Base-by-base conservation (phyloP, 352 stramenopile species). In the Phytopythium litorale region DNA sequence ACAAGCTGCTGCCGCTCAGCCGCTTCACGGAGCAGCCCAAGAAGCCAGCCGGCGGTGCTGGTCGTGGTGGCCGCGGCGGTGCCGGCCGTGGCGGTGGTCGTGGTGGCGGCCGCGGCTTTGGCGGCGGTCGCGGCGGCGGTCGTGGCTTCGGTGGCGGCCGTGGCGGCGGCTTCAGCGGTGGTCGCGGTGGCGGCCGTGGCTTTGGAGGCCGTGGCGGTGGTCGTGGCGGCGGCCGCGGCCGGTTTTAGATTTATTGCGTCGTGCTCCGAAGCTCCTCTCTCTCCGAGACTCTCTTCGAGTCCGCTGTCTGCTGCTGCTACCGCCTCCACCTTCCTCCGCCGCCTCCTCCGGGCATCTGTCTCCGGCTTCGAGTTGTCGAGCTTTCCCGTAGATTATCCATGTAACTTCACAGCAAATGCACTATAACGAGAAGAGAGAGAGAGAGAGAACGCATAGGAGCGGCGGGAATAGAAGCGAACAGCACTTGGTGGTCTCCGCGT, bases 1-100 rank as follows among this genome's bases (percentile, higher is more conserved):
- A 99, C 70, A 99, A 99, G 71, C 79, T 99, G 45, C 81, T 99
- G 48, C 96, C 96, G 16, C 73, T 99, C 53, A 87, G 82, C 50
- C 81, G 97, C 56, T 99, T 99, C 78, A 99, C 96, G 46, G 93
- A 98, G 76, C 91, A 96, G 67, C 79, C 75, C 37, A 88, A 84
- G 64, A 91, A 83, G 68, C 68, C 84, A 49, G 62, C 70, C 23
- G 73, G 76, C 49, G 75, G 67, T 55, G 67, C 65, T 53, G 69
- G 74, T 46, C 66, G 75, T n/a, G 71, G 78, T 50, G 68, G 73
- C 56, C 63, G 73, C 58, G 59, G 75, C 50, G 62, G 82, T 35
- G 77, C 81, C 33, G 80, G 78, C 32, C 66, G 72, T 59, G 63
- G 79, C 25, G 68, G 81, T 45, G 65, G 69, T 25, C 50, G 64